Conservation (phyloP, 192 early-diverging fungal genomes). For the Coemansia nantahalensis region DNA sequence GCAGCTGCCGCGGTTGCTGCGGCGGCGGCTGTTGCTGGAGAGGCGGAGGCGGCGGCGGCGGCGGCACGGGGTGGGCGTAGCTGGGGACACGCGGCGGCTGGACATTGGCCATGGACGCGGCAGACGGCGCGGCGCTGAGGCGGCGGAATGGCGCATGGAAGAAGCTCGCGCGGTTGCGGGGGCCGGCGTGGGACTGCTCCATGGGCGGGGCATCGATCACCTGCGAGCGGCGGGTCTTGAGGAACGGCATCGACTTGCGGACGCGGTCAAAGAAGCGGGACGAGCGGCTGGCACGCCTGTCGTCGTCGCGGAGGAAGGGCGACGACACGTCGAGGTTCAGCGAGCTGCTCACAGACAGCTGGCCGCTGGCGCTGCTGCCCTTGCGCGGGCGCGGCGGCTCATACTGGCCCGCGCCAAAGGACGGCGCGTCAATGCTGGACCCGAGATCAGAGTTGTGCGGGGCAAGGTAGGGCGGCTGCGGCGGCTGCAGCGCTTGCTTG, state of each 20-base stretch:
- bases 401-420: slow-evolving; percentile 51
- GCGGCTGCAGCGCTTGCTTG: slow-evolving; percentile 3
- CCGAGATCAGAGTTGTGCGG: slow-evolving; percentile 24
- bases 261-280: slow-evolving; percentile 44
- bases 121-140: slow-evolving; percentile 47
- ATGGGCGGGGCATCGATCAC: slow-evolving; percentile 35
- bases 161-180: slow-evolving; percentile 41
- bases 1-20: slow-evolving; percentile 5
- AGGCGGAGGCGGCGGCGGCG: slow-evolving; percentile 15
- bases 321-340: slow-evolving; percentile 47
- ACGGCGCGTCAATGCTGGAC: slow-evolving; percentile 26
- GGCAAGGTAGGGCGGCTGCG: slow-evolving; percentile 24
- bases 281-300: slow-evolving; percentile 38
- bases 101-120: slow-evolving; percentile 27
- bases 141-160: slow-evolving; percentile 45
- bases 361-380: slow-evolving; percentile 47
- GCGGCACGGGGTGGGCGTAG: slow-evolving; percentile 30
- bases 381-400: slow-evolving; percentile 47
- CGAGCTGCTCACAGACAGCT: slow-evolving; percentile 44
- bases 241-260: slow-evolving; percentile 53
- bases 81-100: slow-evolving; percentile 27
- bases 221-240: slow-evolving; percentile 45
- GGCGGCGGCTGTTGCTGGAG: slow-evolving; percentile 5
- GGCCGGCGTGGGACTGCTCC: slow-evolving; percentile 33
- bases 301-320: slow-evolving; percentile 46